phyloP scores from a whole-genome alignment of 2,329 filamentous ascomycete species.

The Curvularia lunata region DNA sequence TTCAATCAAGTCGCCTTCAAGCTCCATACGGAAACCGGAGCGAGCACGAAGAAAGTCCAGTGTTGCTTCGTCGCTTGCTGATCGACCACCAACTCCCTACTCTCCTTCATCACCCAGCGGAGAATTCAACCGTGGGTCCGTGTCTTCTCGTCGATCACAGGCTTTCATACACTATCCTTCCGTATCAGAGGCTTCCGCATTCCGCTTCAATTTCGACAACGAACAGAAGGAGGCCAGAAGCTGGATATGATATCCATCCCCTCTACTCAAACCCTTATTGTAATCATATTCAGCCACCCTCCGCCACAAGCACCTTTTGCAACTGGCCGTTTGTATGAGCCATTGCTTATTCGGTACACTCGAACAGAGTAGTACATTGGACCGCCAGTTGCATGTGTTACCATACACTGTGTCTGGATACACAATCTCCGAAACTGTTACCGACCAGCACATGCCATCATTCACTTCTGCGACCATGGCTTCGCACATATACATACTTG shows the following conservation, averaged over 20 bases:
- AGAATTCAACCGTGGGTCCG: constrained; percentile 38
- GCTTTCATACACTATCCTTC: constrained; percentile 47
- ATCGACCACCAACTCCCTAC: constrained; percentile 50
- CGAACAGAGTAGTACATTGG: constrained; percentile 10
- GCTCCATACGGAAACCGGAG: constrained; percentile 42
- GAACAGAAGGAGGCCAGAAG: constrained; percentile 25
- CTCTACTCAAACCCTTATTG: background rate
- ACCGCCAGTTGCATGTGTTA: constrained; percentile 18
- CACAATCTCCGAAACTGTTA: constrained; percentile 11
- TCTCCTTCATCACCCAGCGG: constrained; percentile 42
- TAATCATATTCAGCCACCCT: background rate
- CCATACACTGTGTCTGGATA: constrained; percentile 18
- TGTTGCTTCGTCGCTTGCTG: constrained; percentile 41
- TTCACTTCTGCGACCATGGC: constrained; percentile 23
- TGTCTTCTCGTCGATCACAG: constrained; percentile 39
- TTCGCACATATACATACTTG: constrained; percentile 34
- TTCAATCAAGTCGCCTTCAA: constrained; percentile 32
- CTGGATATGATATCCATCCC: constrained; percentile 26
- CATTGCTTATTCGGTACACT: constrained; percentile 2
- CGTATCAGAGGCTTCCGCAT: constrained; percentile 48
- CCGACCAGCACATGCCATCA: constrained; percentile 16
- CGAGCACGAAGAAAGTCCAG: constrained; percentile 46
- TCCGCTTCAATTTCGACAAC: constrained; percentile 43
- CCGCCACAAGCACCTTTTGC: background rate
- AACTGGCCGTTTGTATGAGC: constrained; percentile 2